Evolutionary conservation across 768 basidiomycete species (phyloP), one percentile per base, ranked within the genome.

Genomic region (Mycena vulgaris): DNA sequence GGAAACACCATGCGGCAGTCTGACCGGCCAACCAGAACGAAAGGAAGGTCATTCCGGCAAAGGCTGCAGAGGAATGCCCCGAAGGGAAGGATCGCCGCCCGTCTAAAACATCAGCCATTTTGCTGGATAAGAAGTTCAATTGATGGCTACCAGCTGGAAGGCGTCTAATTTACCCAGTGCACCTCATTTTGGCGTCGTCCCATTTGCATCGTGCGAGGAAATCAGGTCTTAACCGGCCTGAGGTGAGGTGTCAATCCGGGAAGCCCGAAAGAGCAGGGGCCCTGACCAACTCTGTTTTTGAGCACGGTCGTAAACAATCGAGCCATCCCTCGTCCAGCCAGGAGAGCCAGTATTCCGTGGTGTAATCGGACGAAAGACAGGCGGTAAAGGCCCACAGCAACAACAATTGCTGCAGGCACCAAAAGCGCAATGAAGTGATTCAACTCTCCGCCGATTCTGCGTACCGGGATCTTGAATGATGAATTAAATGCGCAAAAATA

Each of bases 71-170:
- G 1, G 91, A 90, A 76, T 93, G 91, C 8, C 91, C 91, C 14
- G 90, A 91, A 9, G 91, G 91, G 74, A 93, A 93, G 0, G 90
- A 92, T 63, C 85, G 83, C 37, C 90, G 81, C 17, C 90, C 90
- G 63, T 88, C 85, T 17, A 83, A 52, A 30, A 92, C 75, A 14
- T 76, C 65, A 6, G 81, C 72, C 23, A 75, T 60, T 37, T 87
- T 78, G 21, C 85, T 85, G 68, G 25, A 28, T 23, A 16, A 40
- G 6, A 27, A 62, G 21, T 53, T 67, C 61, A 74, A 60, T 55
- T 37, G n/a, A 45, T 8, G 48, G 31, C 21, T 69, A 16, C 45
- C n/a, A 13, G 45, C 30, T 31, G 48, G 52, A 23, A 47, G 19
- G 13, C 2, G 47, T 48, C 5, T 52, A 3, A 19, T 58, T 51